Percentiles rank a stretch among this genome's conserved stretches.
Evolutionary conservation across 805 yeast species (phyloP).

Genomic region (Kuraishia cidri): DNA sequence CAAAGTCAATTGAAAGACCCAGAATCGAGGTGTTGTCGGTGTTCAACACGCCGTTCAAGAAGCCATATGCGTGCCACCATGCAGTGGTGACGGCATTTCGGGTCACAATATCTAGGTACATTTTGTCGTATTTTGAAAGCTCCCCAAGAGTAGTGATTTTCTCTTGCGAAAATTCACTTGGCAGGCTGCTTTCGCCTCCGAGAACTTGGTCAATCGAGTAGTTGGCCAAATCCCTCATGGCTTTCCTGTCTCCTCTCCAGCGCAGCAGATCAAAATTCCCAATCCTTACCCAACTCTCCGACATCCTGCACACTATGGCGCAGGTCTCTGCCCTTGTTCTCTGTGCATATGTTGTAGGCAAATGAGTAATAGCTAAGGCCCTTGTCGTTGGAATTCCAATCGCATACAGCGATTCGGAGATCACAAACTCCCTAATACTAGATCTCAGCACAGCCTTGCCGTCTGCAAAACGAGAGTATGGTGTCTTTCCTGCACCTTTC

Average conservation of each 20-base stretch:
- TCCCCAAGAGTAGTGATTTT: conserved; percentile 16
- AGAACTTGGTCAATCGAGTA: conserved; percentile 64
- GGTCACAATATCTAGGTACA: conserved; percentile 64
- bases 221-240: conserved; percentile 56
- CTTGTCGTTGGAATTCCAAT: conserved; percentile 84
- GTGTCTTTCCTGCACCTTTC: conserved; percentile 90
- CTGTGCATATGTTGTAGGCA: conserved; percentile 74
- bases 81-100: conserved; percentile 75
- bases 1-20: conserved; percentile 87
- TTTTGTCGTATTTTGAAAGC: conserved; percentile 53
- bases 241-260: conserved; percentile 59
- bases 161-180: conserved; percentile 10
- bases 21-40: conserved; percentile 90
- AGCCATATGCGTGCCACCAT: conserved; percentile 86
- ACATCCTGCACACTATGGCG: conserved; percentile 78
- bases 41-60: conserved; percentile 87
- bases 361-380: conserved; percentile 61
- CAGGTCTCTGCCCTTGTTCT: conserved; percentile 69
- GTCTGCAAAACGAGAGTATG: conserved; percentile 91
- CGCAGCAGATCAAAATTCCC: conserved; percentile 85
- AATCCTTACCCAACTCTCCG: conserved; percentile 78
- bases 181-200: conserved; percentile 22
- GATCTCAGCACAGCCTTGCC: conserved; percentile 92
- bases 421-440: conserved; percentile 78
- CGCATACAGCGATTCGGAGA: conserved; percentile 72